Evolutionary conservation across 371 early-diverging fungal genomes (phyloP).

Genomic region (Coemansia sp.): DNA sequence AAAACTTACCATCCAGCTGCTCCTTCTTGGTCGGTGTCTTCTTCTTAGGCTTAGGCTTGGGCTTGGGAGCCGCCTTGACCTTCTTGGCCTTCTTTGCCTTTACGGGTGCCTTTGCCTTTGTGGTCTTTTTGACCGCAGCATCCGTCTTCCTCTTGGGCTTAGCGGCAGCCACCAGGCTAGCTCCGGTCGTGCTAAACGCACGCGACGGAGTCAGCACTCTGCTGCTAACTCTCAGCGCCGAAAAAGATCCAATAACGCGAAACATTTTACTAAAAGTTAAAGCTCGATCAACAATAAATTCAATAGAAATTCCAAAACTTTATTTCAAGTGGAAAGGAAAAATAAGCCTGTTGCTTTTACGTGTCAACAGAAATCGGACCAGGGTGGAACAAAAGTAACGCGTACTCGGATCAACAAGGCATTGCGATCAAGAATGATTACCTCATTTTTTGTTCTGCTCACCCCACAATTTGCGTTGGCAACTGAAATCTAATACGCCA

Average conservation of each 20-base stretch:
- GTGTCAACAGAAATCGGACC: no score
- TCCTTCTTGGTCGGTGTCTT: slow-evolving; percentile 18
- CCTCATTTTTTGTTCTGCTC: neutral
- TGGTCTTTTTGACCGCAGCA: slow-evolving; percentile 3
- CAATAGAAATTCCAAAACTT: neutral
- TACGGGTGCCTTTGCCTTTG: neutral
- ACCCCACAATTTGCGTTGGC: no score
- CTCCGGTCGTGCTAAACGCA: neutral
- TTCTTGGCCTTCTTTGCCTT: slow-evolving; percentile 7
- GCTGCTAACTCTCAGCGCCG: neutral
- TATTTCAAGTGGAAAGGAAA: no score
- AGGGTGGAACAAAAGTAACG: no score
- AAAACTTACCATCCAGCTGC: slow-evolving; percentile 10
- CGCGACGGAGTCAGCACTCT: neutral
- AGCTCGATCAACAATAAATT: neutral
- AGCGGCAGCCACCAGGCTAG: neutral
- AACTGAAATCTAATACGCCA: no score
- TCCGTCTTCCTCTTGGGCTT: neutral
- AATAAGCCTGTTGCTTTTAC: neutral
- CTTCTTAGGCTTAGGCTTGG: neutral
- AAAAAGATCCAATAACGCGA: slow-evolving; percentile 2
- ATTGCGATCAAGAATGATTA: neutral
- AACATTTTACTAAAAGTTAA: neutral
- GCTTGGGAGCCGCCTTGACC: slow-evolving; percentile 1
- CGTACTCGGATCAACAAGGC: no score